Conservation (phyloP, 23 red algal genomes). For the Gracilaria gracilis region DNA sequence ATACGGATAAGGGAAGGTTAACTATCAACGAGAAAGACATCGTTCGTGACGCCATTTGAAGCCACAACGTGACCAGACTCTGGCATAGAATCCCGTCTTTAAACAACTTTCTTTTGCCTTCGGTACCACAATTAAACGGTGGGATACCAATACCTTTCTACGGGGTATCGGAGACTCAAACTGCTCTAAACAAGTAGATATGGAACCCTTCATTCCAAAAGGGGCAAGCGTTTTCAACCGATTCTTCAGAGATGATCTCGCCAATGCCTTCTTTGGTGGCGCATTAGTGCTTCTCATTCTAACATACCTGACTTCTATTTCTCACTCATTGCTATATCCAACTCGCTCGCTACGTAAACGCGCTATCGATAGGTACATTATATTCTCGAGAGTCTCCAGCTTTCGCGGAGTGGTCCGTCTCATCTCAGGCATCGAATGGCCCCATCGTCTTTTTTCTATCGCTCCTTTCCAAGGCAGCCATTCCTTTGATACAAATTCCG, state of each 20-base stretch:
- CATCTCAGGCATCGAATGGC: neutral
- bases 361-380: constrained; percentile 8
- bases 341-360: neutral
- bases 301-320: neutral
- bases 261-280: neutral
- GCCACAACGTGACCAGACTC: too few relatives aligned
- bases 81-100: too few relatives aligned
- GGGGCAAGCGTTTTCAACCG: constrained; percentile 7
- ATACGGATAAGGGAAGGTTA: too few relatives aligned
- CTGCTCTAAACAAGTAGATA: too few relatives aligned
- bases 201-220: too few relatives aligned
- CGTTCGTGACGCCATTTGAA: too few relatives aligned
- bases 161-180: too few relatives aligned
- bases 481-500: too few relatives aligned
- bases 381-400: constrained; percentile 1
- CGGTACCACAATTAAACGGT: too few relatives aligned
- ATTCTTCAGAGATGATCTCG: neutral
- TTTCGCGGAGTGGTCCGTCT: constrained; percentile 1
- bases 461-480: neutral
- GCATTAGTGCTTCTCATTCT: neutral
- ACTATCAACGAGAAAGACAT: too few relatives aligned
- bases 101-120: too few relatives aligned
- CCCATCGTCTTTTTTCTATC: neutral
- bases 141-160: too few relatives aligned
- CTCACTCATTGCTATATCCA: neutral